Base-by-base conservation (phyloP, 441 rosid species). In the Brassica hybrid region DNA sequence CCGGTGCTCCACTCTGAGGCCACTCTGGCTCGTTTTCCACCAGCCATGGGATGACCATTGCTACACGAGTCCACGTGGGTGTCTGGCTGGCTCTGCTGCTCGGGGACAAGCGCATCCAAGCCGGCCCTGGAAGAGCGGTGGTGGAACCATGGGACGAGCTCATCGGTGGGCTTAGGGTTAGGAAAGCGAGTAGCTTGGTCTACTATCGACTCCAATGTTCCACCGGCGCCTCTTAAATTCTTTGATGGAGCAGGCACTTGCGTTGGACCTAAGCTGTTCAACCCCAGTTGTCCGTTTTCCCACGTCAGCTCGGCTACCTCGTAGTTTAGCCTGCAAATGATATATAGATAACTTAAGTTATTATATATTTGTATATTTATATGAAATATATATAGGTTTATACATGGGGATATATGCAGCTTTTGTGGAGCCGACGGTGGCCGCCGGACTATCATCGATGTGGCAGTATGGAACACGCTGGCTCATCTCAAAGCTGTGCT, bases 291-390 rank as follows among this genome's bases (percentile, higher is more conserved):
- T 2, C 98, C 97, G 76, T 93, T 93, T 83, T 93, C 88, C 98
- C 99, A 93, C 58, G 98, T 91, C 74, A 95, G 83, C 85, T 95
- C 99, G 11, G 98, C 93, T 32, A 93, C 95, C 83, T 88, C 97
- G 41, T 85, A 88, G 73, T 86, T 85, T 62, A 77, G 76, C 86
- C 98, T 94, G 90, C 74, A 62, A 7, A 13, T 17, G 25, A 57
- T 62, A 38, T 38, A 38, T 38, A 38, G 12, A 38, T 38, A 38
- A 38, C 12, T 9, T 38, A 38, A 38, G 43, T 38, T 38, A 38
- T 8, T 62, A 14, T 23, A 21, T 32, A 4, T 30, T n/a, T n/a
- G 16, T 32, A 32, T 34, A 36, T 38, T 34, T 64, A 65, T 18
- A 65, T 65, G 18, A 38, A 14, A n/a, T n/a, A 25, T 23, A 60